phyloP scores from a whole-genome alignment of 495 filamentous ascomycete genomes.

The Usnea hakonensis region DNA sequence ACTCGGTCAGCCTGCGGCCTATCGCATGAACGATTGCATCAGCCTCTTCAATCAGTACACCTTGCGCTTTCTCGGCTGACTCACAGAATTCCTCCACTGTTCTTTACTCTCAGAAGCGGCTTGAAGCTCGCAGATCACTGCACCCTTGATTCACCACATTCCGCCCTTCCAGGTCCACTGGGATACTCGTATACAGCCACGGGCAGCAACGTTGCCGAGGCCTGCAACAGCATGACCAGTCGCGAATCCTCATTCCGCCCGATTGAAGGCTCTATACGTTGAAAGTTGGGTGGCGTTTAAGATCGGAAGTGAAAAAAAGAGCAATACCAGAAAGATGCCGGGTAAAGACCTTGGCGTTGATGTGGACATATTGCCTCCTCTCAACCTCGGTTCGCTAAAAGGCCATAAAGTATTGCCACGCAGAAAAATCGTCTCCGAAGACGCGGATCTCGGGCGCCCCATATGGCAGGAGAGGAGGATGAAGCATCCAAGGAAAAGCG shows the following conservation, averaged over 20 bases:
- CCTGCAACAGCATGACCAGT: background rate
- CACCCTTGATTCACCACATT: background rate
- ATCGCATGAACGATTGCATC: constrained; percentile 2
- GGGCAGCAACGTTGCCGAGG: background rate
- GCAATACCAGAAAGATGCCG: background rate
- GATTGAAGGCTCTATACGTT: background rate
- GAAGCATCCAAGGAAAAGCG: constrained; percentile 13
- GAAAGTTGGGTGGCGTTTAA: background rate
- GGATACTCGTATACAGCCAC: background rate
- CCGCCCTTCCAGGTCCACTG: background rate
- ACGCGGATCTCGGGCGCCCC: background rate
- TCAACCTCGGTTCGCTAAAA: constrained; percentile 13
- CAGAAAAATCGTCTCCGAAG: constrained; percentile 3
- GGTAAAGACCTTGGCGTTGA: constrained; percentile 4
- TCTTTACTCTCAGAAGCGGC: background rate
- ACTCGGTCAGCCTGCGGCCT: constrained; percentile 1
- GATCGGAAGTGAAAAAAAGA: background rate
- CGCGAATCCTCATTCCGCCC: background rate
- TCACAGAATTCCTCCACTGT: background rate
- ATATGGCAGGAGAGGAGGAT: constrained; percentile 6
- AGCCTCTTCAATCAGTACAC: background rate
- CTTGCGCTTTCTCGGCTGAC: background rate
- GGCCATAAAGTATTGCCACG: constrained; percentile 14
- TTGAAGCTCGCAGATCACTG: background rate
- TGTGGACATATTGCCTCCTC: background rate